Evolutionary conservation across 2,329 filamentous ascomycete species (phyloP).

Genomic region (Calonectria ilicicola): DNA sequence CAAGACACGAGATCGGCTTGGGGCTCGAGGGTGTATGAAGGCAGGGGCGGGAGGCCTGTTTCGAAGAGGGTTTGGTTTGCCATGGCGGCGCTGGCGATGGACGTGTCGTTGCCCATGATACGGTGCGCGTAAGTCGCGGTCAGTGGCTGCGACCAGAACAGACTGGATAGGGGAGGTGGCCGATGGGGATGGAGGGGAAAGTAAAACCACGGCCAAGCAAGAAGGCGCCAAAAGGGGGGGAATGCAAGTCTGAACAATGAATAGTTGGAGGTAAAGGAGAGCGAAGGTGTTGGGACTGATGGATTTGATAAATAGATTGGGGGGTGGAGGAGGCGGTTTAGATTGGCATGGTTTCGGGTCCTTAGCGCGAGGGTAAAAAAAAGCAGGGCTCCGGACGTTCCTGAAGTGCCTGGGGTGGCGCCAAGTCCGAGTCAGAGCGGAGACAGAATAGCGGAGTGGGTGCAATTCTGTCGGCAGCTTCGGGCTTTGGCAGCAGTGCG

Average conservation of each 20-base stretch:
- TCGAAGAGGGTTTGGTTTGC: constrained; percentile 68
- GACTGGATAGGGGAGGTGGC: not conserved
- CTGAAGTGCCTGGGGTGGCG: constrained; percentile 11
- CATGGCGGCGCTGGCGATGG: constrained; percentile 52
- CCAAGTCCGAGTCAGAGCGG: constrained; percentile 21
- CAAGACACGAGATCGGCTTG: constrained; percentile 80
- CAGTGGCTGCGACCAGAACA: not conserved
- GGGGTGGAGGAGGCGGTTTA: constrained; percentile 22
- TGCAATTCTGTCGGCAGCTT: constrained; percentile 17
- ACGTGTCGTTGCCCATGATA: constrained; percentile 55
- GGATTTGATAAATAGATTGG: constrained; percentile 22
- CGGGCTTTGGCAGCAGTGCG: constrained; percentile 13
- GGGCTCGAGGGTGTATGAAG: constrained; percentile 79
- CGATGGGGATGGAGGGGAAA: not conserved
- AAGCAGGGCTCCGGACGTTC: constrained; percentile 12
- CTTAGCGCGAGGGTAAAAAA: constrained; percentile 9
- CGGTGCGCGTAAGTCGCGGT: constrained; percentile 15
- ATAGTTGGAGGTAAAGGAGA: constrained; percentile 23
- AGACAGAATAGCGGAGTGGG: constrained; percentile 5
- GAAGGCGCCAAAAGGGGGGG: constrained; percentile 2
- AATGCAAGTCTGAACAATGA: constrained; percentile 16
- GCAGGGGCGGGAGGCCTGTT: constrained; percentile 80
- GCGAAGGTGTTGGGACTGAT: constrained; percentile 14
- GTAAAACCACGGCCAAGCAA: not conserved
- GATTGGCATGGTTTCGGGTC: constrained; percentile 23